Conservation (phyloP, 2,329 filamentous ascomycete species). For the Sporothrix pseudoabietina region DNA sequence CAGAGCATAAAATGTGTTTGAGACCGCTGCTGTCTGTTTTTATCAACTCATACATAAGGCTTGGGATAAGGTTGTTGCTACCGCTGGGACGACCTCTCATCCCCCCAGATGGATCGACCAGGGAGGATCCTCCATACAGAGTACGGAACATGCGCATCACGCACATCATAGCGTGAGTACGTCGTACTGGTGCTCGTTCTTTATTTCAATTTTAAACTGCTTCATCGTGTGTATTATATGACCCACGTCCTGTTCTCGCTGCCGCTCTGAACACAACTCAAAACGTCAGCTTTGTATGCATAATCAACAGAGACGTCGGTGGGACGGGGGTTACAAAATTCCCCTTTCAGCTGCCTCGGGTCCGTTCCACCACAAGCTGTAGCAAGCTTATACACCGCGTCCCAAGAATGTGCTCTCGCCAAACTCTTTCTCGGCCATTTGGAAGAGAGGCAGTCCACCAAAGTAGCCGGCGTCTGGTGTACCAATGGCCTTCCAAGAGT, state of each 20-base stretch:
- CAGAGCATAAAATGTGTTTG: background rate
- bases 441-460: constrained; percentile 38
- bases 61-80: background rate
- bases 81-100: background rate
- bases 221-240: background rate
- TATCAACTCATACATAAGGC: background rate
- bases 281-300: constrained; percentile 13
- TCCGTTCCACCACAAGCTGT: background rate
- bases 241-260: background rate
- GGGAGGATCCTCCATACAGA: background rate
- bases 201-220: background rate
- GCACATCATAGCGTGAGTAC: background rate
- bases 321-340: background rate
- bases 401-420: constrained; percentile 38
- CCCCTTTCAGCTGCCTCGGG: background rate
- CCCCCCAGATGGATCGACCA: constrained; percentile 23
- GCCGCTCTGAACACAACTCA: constrained; percentile 13
- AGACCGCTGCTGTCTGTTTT: background rate
- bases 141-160: constrained; percentile 2
- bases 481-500: constrained; percentile 37
- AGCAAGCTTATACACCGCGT: constrained; percentile 31
- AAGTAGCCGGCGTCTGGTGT: constrained; percentile 34
- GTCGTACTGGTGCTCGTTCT: background rate
- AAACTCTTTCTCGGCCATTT: constrained; percentile 38
- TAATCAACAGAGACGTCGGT: background rate